A percentile compares a stretch with the other conserved stretches of the same genome.
Evolutionary conservation across 176 grass and related monocot species (phyloP).

Genomic region (Microstegium vimineum): DNA sequence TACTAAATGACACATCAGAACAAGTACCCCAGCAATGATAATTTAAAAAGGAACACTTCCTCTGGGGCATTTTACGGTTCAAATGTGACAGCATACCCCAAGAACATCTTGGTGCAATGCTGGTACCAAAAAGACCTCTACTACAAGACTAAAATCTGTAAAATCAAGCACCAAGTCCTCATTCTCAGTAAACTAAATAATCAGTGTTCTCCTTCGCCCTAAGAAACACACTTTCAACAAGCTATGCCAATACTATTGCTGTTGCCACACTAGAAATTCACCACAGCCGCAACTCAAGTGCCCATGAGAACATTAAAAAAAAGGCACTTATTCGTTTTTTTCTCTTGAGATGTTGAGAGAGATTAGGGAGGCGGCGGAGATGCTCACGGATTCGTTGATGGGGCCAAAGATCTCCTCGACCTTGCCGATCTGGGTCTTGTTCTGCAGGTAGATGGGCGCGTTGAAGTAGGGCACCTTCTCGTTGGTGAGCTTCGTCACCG

Average conservation of each 20-base stretch:
- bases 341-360: neutral
- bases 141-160: neutral
- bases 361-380: neutral
- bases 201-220: neutral
- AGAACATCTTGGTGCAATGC: neutral
- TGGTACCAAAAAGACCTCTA: neutral
- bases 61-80: neutral
- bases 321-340: neutral
- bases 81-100: neutral
- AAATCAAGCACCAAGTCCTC: neutral
- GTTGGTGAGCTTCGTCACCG: conserved; percentile 90
- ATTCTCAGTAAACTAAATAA: neutral
- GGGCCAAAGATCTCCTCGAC: conserved; percentile 98
- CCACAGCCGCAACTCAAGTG: neutral
- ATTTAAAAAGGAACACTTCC: too few relatives aligned
- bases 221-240: neutral
- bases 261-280: neutral
- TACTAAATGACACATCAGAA: neutral
- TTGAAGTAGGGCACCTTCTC: conserved; percentile 99
- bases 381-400: conserved; percentile 92
- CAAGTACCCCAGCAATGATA: neutral
- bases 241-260: neutral
- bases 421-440: conserved; percentile 95
- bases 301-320: neutral
- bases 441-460: conserved; percentile 85